Conservation (phyloP, 495 filamentous ascomycete genomes). For the Rusavskia elegans region DNA sequence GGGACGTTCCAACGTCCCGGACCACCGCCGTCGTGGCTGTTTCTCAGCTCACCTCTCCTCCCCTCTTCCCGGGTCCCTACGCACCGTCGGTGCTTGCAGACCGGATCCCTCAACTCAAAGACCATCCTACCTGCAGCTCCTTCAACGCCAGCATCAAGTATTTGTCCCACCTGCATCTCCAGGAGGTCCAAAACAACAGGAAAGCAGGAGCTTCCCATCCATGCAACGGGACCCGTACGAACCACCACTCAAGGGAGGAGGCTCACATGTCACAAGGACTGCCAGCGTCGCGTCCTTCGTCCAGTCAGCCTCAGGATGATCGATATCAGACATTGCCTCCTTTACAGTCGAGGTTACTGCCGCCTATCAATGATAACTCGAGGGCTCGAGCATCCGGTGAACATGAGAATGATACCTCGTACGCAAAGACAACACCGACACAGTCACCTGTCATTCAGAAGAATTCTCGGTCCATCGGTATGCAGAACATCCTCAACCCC, state of each 20-base stretch:
- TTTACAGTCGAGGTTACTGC: conserved; percentile 7
- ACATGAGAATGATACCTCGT: not conserved
- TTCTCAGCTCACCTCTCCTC: conserved; percentile 10
- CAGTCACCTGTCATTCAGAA: conserved; percentile 21
- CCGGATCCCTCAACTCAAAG: conserved; percentile 2
- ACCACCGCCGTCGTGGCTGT: conserved; percentile 14
- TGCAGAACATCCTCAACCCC: conserved; percentile 35
- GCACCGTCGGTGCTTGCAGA: conserved; percentile 5
- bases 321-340: conserved; percentile 4
- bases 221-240: conserved; percentile 26
- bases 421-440: not conserved
- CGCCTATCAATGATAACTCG: conserved; percentile 7
- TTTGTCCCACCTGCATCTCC: conserved; percentile 22
- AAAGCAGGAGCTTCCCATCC: conserved; percentile 13
- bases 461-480: conserved; percentile 27
- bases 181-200: conserved; percentile 13
- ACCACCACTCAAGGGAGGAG: conserved; percentile 18
- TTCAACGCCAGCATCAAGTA: conserved; percentile 10
- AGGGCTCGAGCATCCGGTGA: not conserved
- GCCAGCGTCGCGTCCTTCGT: conserved; percentile 18
- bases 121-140: not conserved
- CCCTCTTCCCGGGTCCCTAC: conserved; percentile 8
- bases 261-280: conserved; percentile 34
- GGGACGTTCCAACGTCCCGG: conserved; percentile 15
- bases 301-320: conserved; percentile 9